Conservation (phyloP, 768 basidiomycete genomes). For the Sistotremastrum niveocremeum region DNA sequence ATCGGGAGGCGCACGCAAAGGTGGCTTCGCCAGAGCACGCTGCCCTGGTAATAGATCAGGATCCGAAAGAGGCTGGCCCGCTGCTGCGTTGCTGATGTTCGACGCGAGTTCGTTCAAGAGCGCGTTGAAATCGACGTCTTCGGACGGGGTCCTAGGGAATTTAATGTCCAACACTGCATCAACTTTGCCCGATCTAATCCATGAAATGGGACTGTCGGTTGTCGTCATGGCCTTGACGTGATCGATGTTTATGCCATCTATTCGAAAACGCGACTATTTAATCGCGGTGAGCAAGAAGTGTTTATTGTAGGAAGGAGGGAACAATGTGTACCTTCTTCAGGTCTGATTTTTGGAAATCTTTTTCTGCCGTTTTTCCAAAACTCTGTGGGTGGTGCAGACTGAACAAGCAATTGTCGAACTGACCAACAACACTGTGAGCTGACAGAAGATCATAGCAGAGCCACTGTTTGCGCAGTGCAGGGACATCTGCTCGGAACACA, state of each 20-base stretch:
- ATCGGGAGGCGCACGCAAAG: slow-evolving; percentile 56
- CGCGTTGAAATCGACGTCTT: slow-evolving; percentile 60
- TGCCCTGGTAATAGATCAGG: slow-evolving; percentile 73
- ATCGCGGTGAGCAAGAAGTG: too few species aligned
- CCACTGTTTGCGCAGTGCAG: slow-evolving; percentile 81
- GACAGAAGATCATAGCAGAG: slow-evolving; percentile 86
- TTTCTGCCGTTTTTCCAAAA: slow-evolving; percentile 80
- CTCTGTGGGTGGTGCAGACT: slow-evolving; percentile 94
- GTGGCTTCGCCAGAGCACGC: slow-evolving; percentile 73
- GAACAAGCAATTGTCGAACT: slow-evolving; percentile 95
- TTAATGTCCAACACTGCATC: slow-evolving; percentile 97
- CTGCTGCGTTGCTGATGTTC: slow-evolving; percentile 56
- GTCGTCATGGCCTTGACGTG: slow-evolving; percentile 80
- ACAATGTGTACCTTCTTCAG: slow-evolving; percentile 40
- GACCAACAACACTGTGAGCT: slow-evolving; percentile 95
- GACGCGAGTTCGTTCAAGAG: slow-evolving; percentile 86
- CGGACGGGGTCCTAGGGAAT: slow-evolving; percentile 71
- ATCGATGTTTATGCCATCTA: slow-evolving; percentile 94
- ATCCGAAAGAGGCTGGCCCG: slow-evolving; percentile 28
- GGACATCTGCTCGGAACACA: slow-evolving; percentile 86
- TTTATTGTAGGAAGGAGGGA: too few species aligned
- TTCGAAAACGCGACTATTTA: slow-evolving; percentile 77
- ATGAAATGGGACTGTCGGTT: slow-evolving; percentile 80
- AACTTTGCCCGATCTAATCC: slow-evolving; percentile 94
- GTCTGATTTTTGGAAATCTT: slow-evolving; percentile 27